Percentiles rank a stretch among this genome's conserved stretches.
Evolutionary conservation across 768 basidiomycete genomes (phyloP).

Genomic region (Russula foetens): DNA sequence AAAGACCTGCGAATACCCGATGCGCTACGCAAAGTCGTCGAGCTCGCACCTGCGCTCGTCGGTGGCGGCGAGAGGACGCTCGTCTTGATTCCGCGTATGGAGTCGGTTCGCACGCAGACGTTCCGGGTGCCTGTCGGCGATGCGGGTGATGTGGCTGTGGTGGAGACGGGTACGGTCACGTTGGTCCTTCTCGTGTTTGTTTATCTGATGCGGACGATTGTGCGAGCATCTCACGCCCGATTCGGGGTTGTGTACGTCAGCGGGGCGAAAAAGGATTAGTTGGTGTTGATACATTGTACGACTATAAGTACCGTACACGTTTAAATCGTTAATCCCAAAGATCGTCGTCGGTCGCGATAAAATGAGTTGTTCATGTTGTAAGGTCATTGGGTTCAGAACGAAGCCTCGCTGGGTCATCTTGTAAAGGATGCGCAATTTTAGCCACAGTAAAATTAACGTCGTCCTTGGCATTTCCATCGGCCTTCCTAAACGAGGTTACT

Average conservation of each 20-base stretch:
- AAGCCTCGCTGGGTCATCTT: too few species aligned
- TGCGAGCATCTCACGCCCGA: background rate
- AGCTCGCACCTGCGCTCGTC: background rate
- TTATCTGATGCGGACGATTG: background rate
- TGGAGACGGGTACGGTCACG: slow-evolving; percentile 1
- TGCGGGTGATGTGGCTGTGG: background rate
- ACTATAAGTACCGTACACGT: too few species aligned
- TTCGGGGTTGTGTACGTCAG: background rate
- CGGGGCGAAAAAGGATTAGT: background rate
- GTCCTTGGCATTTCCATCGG: too few species aligned
- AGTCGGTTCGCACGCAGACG: background rate
- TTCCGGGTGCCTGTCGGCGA: slow-evolving; percentile 9
- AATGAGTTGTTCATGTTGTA: too few species aligned
- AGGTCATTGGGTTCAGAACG: too few species aligned
- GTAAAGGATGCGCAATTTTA: too few species aligned
- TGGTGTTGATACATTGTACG: background rate
- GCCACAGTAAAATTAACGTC: too few species aligned
- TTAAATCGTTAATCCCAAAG: too few species aligned
- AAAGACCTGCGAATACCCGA: background rate
- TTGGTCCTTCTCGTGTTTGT: background rate
- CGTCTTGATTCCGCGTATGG: background rate
- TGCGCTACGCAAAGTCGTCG: background rate
- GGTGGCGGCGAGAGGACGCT: background rate
- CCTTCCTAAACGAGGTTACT: slow-evolving; percentile 4
- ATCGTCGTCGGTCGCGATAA: too few species aligned